Evolutionary conservation across 495 filamentous ascomycete species (phyloP), one percentile per base, ranked within the genome.

Genomic region (Tuber calosporum): DNA sequence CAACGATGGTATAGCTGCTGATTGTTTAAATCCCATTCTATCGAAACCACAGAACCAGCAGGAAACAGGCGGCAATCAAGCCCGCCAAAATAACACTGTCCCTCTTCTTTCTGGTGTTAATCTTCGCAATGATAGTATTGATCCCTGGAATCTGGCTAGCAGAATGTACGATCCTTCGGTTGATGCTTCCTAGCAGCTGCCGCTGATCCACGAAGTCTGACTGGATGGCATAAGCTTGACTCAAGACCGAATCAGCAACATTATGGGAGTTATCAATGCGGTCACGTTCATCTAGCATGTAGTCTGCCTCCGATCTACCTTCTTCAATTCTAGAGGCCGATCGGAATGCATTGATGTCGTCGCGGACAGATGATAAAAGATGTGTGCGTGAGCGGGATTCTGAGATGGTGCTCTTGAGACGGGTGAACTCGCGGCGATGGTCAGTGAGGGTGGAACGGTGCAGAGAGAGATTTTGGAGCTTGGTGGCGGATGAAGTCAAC

Each of bases 211-310:
- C 88, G 82, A 99, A 98, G 78, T 86, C 91, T 85, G 97, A 93
- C 82, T 96, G 95, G 72, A 97, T 93, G 34, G 94, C 93, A 84
- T 99, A 98, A 38, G 95, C 95, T 86, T 97, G 96, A 83, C 91
- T 94, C 73, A 99, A 85, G 62, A 99, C 93, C 71, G 89, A 90
- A 81, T 99, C 95, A 53, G 92, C 91, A 83, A 95, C 87, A 69
- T 89, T 90, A 81, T 97, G 90, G 79, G 91, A 94, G 79, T 91
- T 87, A 77, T 99, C 96, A 79, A 99, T 88, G 73, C 90, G 86
- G 68, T 85, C 83, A 39, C 95, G 87, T 87, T 99, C 95, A 78
- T 92, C 92, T 30, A 98, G 87, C 93, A 99, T 97, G 84, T 97
- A 98, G 62, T 98, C 94, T 30, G 92, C 92, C 83, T 97, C 95